Percentiles rank a stretch among this genome's conserved stretches.
Conservation (phyloP, 2,329 filamentous ascomycete species). For the Ophiostoma sp. region DNA sequence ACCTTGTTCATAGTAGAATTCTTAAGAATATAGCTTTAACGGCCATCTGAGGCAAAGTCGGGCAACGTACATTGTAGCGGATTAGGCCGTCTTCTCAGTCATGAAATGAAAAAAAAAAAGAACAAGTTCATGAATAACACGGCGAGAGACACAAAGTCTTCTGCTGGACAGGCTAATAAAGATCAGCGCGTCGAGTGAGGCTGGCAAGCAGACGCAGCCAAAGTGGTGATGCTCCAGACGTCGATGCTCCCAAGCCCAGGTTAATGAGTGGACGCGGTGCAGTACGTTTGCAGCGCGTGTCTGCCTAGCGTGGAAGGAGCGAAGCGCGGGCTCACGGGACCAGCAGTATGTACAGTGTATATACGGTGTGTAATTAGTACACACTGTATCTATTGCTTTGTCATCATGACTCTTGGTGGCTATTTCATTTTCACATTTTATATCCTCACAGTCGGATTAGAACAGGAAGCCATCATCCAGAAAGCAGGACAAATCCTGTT, state of each 20-base stretch:
- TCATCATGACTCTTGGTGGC: no score
- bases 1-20: not conserved
- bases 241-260: not conserved
- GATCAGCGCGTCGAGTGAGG: not conserved
- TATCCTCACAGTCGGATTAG: not conserved
- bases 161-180: not conserved
- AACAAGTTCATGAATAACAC: not conserved
- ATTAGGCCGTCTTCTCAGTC: not conserved
- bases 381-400: not conserved
- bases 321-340: slow-evolving; percentile 26
- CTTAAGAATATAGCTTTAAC: not conserved
- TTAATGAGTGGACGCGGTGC: slow-evolving; percentile 7
- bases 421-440: no score
- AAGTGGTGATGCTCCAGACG: slow-evolving; percentile 7
- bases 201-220: slow-evolving; percentile 5
- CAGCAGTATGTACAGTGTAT: slow-evolving; percentile 1
- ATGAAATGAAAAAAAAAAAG: not conserved
- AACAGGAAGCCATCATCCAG: not conserved
- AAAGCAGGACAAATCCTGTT: not conserved
- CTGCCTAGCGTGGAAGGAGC: slow-evolving; percentile 21
- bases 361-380: not conserved
- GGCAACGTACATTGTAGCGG: not conserved
- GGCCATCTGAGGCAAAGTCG: not conserved
- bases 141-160: not conserved
- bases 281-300: slow-evolving; percentile 19